A percentile compares a stretch with the other conserved stretches of the same genome.
Evolutionary conservation across 129 eudicot genomes (phyloP).

Genomic region (carrot (Daucus carota)): DNA sequence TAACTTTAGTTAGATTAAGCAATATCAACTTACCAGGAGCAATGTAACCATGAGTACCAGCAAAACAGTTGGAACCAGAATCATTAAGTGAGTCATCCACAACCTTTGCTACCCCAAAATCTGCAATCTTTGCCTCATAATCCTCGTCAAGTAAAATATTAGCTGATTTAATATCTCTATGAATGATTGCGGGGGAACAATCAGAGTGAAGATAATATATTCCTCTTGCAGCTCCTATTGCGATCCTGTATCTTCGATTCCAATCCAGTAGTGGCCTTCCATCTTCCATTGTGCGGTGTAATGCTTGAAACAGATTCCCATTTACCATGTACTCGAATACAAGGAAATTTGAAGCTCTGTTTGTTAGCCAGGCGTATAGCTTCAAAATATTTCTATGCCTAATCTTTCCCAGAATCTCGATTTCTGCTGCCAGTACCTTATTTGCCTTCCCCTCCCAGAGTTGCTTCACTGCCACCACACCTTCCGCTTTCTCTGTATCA

Average conservation of each 20-base stretch:
- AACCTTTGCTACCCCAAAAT: conserved; percentile 77
- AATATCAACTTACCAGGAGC: conserved; percentile 70
- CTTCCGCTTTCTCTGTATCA: conserved; percentile 54
- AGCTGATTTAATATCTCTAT: conserved; percentile 80
- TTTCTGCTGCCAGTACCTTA: conserved; percentile 54
- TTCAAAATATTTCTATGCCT: conserved; percentile 74
- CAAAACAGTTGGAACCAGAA: conserved; percentile 51
- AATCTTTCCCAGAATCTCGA: conserved; percentile 69
- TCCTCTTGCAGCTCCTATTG: conserved; percentile 86
- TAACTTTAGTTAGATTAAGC: background rate
- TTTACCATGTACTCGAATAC: conserved; percentile 85
- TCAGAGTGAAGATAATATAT: conserved; percentile 82
- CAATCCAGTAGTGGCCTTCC: conserved; percentile 63
- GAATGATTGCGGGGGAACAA: conserved; percentile 67
- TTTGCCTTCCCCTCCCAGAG: conserved; percentile 47
- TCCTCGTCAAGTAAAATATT: conserved; percentile 82
- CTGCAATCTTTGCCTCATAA: conserved; percentile 86
- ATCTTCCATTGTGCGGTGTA: conserved; percentile 44
- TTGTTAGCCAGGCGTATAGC: conserved; percentile 65
- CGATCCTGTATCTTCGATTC: conserved; percentile 62
- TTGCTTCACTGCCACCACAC: conserved; percentile 83
- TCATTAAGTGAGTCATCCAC: conserved; percentile 30
- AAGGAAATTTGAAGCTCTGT: conserved; percentile 52
- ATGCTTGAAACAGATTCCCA: conserved; percentile 67
- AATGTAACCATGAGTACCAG: conserved; percentile 93